Evolutionary conservation across 2,329 filamentous ascomycete genomes (phyloP), one percentile per base, ranked within the genome.

Genomic region (Fusarium sp.): DNA sequence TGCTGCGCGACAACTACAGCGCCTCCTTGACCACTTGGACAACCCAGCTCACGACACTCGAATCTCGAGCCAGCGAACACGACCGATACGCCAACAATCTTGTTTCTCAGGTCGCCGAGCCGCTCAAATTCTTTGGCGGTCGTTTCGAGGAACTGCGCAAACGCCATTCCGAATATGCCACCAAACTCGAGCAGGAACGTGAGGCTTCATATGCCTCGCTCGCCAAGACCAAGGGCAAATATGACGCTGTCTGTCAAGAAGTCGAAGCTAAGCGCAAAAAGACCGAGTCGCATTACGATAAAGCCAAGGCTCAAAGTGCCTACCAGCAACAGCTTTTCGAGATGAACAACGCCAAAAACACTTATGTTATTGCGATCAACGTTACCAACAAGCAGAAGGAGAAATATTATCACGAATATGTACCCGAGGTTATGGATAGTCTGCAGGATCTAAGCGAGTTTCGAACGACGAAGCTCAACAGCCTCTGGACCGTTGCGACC

Each of bases 341-440:
- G 73, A 98, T 98, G 96, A 93, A 96, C 81, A 99, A 99, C 78
- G 88, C 92, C 79, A 99, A 99, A 85, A 99, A 99, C 79, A 94
- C 92, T n/a, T 99, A 99, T 77, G 84, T 99, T 65, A 97, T 99
- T 75, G 88, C 90, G 65, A 97, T 99, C 82, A 97, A 97, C 77
- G 93, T 98, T 61, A 97, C 94, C 34, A 99, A 99, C 81, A 97
- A 96, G 83, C 91, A 97, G 76, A 99, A 98, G 83, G 94, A 98
- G 78, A 93, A 91, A 77, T 98, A 98, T 83, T 99, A 97, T 77
- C 92, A 98, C 78, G 94, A 98, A 79, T 98, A 98, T 79, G 87
- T 99, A 21, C 96, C 96, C 10, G 96, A 98, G 77, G 83, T 98
- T 61, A 87, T 99, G 77, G 93, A 98, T 81, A 94, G 94, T 73